Conservation (phyloP, 1,284 basidiomycete species). For the Athelia psychrophila region DNA sequence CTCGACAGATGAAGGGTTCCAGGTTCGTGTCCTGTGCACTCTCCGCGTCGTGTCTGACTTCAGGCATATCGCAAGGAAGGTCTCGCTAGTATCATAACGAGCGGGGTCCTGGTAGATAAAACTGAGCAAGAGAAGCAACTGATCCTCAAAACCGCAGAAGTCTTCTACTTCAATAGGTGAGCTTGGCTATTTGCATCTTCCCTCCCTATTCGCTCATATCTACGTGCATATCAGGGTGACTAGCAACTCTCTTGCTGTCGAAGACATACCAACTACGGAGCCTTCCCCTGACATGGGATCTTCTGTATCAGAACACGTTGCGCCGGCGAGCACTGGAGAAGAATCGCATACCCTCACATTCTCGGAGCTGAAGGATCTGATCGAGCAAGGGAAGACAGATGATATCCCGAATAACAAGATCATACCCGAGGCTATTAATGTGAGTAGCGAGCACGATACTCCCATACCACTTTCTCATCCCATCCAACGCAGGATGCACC, state of each 20-base stretch:
- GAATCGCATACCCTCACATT: conserved; percentile 53
- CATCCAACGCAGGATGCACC: conserved; percentile 38
- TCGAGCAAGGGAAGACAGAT: conserved; percentile 66
- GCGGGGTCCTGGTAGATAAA: conserved; percentile 34
- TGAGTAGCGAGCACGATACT: conserved; percentile 26
- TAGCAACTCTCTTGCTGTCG: conserved; percentile 34
- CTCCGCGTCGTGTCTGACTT: conserved; percentile 1
- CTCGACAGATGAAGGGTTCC: conserved; percentile 51
- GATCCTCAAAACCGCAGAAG: conserved; percentile 47
- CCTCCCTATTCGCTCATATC: conserved; percentile 1
- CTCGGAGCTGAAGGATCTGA: conserved; percentile 63
- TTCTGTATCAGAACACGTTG: neutral
- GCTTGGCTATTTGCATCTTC: conserved; percentile 12
- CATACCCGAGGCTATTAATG: conserved; percentile 63
- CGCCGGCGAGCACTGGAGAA: conserved; percentile 12
- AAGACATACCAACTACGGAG: conserved; percentile 34
- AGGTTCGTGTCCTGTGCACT: conserved; percentile 36
- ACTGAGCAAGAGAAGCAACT: conserved; percentile 41
- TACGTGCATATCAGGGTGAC: conserved; percentile 31
- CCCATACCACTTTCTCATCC: conserved; percentile 2
- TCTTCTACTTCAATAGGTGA: conserved; percentile 75
- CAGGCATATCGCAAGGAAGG: conserved; percentile 50
- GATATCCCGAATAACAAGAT: conserved; percentile 74
- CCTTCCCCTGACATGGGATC: conserved; percentile 2
- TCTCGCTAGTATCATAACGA: conserved; percentile 50